Evolutionary conservation across 2,329 filamentous ascomycete species (phyloP), one percentile per base, ranked within the genome.

Genomic region (Microsporum canis): DNA sequence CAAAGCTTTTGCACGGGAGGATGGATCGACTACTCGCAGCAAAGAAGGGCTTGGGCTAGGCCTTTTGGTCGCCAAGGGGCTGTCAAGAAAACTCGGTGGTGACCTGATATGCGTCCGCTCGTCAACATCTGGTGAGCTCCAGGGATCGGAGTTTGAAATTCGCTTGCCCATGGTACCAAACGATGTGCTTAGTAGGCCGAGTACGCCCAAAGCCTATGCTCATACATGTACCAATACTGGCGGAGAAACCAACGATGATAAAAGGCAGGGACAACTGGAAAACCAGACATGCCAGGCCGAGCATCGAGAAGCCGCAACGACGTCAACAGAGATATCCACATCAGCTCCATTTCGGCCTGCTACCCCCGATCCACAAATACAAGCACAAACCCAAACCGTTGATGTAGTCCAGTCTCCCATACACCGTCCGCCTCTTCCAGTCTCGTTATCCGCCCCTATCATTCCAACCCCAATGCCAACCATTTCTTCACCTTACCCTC

Each of bases 41-140:
- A 85, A 82, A 68, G 86, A 89, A 70, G 86, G 86, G 0, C 76
- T 88, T 2, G 86, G 86, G 0, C 75, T 89, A 5, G 86, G 86
- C 33, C 74, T 89, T 8, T 78, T 88, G 68, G 86, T 88, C n/a
- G 86, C 86, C 0, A 88, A 88, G 71, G 85, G 85, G 2, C 77
- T 88, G 53, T 84, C 86, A 3, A 79, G 86, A 60, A 86, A 85
- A 69, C 80, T 88, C 61, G 84, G 85, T 31, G 86, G 86, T 14
- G 86, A 88, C 71, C 74, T 89, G 23, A 79, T 82, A 58, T 84
- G 86, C 65, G 78, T 84, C 47, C 79, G 80, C 57, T 87, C 86
- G 3, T 81, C 83, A 36, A 85, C 84, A 0, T 76, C 79, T 6
- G 85, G 84, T 0, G 80, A 83, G 7, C 72, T 77, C 36, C 82